These are phyloP conservation scores for Kalmusia sp. DNA, from an alignment of 2,329 filamentous ascomycete genomes.

Conservation along the genomic window DNA sequence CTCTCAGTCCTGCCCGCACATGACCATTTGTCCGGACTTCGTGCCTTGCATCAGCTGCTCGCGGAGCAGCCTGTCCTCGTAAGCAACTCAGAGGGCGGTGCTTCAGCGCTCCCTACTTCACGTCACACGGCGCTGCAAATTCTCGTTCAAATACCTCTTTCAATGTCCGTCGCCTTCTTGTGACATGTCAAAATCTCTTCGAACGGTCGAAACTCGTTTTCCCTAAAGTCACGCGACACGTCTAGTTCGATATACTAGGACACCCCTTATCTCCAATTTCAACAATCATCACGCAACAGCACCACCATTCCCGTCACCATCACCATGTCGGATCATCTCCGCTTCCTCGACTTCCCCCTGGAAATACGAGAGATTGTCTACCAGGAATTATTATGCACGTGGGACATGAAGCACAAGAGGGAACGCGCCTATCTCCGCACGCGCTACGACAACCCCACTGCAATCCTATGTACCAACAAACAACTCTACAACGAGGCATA, in stretches of 20 bases:
- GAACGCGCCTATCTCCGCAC: constrained; percentile 27
- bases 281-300: too few species aligned
- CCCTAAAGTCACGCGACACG: too few species aligned
- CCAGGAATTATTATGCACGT: constrained; percentile 33
- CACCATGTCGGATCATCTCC: constrained; percentile 20
- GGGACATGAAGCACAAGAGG: constrained; percentile 26
- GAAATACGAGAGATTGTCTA: constrained; percentile 37
- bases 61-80: background rate
- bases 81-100: background rate
- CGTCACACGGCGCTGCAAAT: too few species aligned
- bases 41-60: background rate
- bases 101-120: background rate
- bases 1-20: background rate
- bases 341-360: constrained; percentile 33
- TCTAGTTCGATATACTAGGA: too few species aligned
- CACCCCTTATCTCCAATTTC: too few species aligned
- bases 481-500: constrained; percentile 36
- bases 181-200: too few species aligned
- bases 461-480: constrained; percentile 33
- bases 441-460: constrained; percentile 25
- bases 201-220: too few species aligned
- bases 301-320: background rate
- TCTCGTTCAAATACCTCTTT: background rate
- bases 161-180: background rate
- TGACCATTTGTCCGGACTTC: background rate